Evolutionary conservation across 2,329 filamentous ascomycete species (phyloP).

Genomic region (Penicillium sp.): DNA sequence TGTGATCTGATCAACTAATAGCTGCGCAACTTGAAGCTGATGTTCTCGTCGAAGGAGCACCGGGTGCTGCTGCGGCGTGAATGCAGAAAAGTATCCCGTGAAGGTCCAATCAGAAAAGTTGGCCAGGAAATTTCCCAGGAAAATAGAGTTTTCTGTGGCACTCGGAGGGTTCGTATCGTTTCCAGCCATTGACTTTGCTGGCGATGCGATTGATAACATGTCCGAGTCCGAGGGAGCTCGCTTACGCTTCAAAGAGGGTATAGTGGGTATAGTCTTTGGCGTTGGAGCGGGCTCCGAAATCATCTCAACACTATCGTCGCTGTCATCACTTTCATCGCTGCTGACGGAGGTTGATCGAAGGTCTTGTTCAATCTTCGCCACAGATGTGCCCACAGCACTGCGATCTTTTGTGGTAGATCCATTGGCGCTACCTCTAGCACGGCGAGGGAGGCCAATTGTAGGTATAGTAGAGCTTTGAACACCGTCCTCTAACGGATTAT

Average conservation of each 20-base stretch:
- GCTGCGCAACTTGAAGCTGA: conserved; percentile 42
- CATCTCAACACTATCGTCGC: conserved; percentile 31
- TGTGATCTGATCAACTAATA: conserved; percentile 46
- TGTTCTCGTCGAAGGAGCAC: conserved; percentile 37
- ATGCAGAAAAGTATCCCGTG: conserved; percentile 41
- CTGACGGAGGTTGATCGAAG: conserved; percentile 28
- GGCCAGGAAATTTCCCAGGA: conserved; percentile 42
- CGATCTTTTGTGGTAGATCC: conserved; percentile 1
- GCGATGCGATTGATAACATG: conserved; percentile 31
- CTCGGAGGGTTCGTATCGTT: conserved; percentile 18
- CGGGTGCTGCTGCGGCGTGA: conserved; percentile 34
- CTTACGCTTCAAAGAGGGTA: conserved; percentile 36
- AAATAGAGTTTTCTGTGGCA: conserved; percentile 36
- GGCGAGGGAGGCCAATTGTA: conserved; percentile 40
- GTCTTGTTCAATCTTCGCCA: conserved; percentile 9
- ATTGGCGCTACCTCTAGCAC: conserved; percentile 13
- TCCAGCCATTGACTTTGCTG: conserved; percentile 26
- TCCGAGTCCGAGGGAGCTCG: conserved; percentile 36
- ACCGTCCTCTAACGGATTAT: conserved; percentile 5
- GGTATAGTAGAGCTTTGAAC: conserved; percentile 32
- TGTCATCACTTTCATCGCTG: conserved; percentile 28
- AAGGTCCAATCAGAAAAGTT: conserved; percentile 44
- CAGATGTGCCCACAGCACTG: conserved; percentile 10
- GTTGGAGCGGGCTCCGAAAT: conserved; percentile 23
- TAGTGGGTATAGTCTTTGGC: conserved; percentile 17